These are phyloP conservation scores for Lactifluus volemus DNA, from an alignment of 768 basidiomycete genomes.

Conservation along the genomic window DNA sequence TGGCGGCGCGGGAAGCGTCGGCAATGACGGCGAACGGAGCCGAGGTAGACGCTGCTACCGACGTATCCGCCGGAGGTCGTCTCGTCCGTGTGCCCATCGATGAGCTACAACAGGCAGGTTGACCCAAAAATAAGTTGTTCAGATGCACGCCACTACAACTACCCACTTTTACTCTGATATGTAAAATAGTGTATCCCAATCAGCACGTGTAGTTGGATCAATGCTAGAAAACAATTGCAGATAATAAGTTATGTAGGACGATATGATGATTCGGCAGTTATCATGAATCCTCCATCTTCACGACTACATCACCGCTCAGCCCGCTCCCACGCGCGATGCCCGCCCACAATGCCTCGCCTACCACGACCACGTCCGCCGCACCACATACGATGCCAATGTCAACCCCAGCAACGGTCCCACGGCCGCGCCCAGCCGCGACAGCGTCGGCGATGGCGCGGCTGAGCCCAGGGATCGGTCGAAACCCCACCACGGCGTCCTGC, in stretches of 20 bases:
- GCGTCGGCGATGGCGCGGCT: constrained; percentile 5
- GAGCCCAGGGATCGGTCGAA: constrained; percentile 19
- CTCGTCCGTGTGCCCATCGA: constrained; percentile 70
- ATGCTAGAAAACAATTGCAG: background rate
- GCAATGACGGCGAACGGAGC: constrained; percentile 23
- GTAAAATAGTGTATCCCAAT: background rate
- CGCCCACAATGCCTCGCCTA: constrained; percentile 19
- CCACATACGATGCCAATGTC: constrained; percentile 20
- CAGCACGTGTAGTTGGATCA: background rate
- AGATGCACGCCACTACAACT: background rate
- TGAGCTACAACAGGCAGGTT: constrained; percentile 38
- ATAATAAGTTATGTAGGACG: background rate
- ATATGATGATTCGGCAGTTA: background rate
- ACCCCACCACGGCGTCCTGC: constrained; percentile 18
- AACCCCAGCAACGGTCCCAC: constrained; percentile 14
- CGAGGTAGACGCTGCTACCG: background rate
- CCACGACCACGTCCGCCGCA: constrained; percentile 14
- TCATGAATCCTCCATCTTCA: constrained; percentile 16
- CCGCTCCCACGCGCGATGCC: constrained; percentile 1
- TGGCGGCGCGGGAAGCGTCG: constrained; percentile 38
- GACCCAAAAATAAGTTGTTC: constrained; percentile 16
- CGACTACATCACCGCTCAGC: background rate
- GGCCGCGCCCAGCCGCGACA: constrained; percentile 14
- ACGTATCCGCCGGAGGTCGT: constrained; percentile 40
- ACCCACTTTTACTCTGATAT: background rate